Percentiles rank a stretch among this genome's conserved stretches.
Evolutionary conservation across 2,329 filamentous ascomycete species (phyloP).

Genomic region (Ophiocordyceps polyrhachis-furcata): DNA sequence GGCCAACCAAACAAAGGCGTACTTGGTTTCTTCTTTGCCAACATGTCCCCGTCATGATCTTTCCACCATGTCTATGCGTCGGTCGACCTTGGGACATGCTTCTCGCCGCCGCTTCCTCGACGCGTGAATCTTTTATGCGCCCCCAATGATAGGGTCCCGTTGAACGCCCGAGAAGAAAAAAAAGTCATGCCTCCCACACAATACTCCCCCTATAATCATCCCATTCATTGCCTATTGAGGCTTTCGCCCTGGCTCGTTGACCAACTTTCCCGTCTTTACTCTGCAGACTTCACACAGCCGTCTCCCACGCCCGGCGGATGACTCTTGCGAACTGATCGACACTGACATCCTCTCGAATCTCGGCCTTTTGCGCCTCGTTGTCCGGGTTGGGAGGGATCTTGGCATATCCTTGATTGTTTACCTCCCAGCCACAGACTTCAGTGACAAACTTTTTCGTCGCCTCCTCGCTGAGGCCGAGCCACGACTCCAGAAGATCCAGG

Average conservation of each 20-base stretch:
- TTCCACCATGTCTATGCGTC: too few relatives aligned
- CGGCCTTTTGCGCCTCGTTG: slow-evolving; percentile 89
- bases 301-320: slow-evolving; percentile 72
- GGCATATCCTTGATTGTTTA: slow-evolving; percentile 48
- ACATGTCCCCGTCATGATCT: too few relatives aligned
- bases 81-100: too few relatives aligned
- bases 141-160: background rate
- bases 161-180: background rate
- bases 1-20: too few relatives aligned
- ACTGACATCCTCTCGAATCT: slow-evolving; percentile 89
- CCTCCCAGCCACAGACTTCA: slow-evolving; percentile 73
- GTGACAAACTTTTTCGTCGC: slow-evolving; percentile 59
- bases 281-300: slow-evolving; percentile 20
- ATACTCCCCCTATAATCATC: background rate
- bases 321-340: slow-evolving; percentile 72
- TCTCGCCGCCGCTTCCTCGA: too few relatives aligned
- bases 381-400: slow-evolving; percentile 83
- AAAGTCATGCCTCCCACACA: too few relatives aligned
- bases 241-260: background rate
- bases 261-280: background rate
- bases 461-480: slow-evolving; percentile 54
- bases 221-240: too few relatives aligned
- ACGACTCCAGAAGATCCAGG: slow-evolving; percentile 49
- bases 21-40: too few relatives aligned
- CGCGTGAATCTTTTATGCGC: too few relatives aligned